These are phyloP conservation scores for Porcisia hertigi DNA, from an alignment of 208 protist species.

Conservation along the genomic window DNA sequence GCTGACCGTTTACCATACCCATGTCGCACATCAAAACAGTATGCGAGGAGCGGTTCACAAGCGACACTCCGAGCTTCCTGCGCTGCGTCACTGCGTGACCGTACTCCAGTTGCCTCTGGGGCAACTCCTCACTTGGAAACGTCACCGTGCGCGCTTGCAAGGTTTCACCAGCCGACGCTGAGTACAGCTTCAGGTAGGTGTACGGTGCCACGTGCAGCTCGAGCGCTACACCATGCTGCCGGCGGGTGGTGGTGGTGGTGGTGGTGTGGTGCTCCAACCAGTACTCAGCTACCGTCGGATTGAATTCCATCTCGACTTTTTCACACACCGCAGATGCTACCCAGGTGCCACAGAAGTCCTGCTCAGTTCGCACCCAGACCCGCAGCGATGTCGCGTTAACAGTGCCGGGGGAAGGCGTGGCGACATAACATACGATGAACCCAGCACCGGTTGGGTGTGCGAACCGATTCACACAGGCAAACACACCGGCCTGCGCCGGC, in stretches of 20 bases:
- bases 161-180: slow-evolving; percentile 10
- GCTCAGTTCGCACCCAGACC: slow-evolving; percentile 63
- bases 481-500: slow-evolving; percentile 39
- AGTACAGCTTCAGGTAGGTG: slow-evolving; percentile 48
- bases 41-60: slow-evolving; percentile 59
- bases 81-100: slow-evolving; percentile 42
- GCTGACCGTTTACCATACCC: slow-evolving; percentile 48
- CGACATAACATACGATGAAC: slow-evolving; percentile 78
- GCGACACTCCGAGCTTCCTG: slow-evolving; percentile 54
- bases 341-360: slow-evolving; percentile 58
- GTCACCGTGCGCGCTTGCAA: slow-evolving; percentile 6
- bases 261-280: slow-evolving; percentile 36
- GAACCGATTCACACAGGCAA: slow-evolving; percentile 72
- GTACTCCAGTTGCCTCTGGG: slow-evolving; percentile 54
- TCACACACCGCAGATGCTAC: slow-evolving; percentile 44
- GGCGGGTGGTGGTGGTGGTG: slow-evolving; percentile 28
- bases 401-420: slow-evolving; percentile 13
- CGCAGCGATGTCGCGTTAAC: slow-evolving; percentile 32
- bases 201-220: slow-evolving; percentile 42
- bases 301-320: slow-evolving; percentile 24
- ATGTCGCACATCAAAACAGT: slow-evolving; percentile 33
- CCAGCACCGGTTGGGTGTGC: slow-evolving; percentile 71
- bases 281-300: slow-evolving; percentile 55
- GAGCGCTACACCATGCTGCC: slow-evolving; percentile 40
- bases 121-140: slow-evolving; percentile 50